Conservation (phyloP, 2,329 filamentous ascomycete species). For the Rosellinia necatrix region DNA sequence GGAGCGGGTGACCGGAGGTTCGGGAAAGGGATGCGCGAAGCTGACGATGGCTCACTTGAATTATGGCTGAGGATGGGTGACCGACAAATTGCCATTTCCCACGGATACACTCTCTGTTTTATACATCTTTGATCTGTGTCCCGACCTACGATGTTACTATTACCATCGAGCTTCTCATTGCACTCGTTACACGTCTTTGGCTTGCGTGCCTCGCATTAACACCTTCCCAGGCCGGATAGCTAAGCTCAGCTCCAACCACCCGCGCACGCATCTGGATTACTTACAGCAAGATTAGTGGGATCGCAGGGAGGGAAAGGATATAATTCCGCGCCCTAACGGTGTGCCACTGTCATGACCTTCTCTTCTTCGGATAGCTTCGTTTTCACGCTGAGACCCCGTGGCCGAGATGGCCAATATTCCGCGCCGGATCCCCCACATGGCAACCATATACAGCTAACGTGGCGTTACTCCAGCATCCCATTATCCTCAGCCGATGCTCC, state of each 20-base stretch:
- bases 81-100: background rate
- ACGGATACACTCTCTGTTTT: background rate
- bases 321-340: background rate
- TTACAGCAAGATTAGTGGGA: background rate
- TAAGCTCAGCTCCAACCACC: background rate
- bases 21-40: too few relatives aligned
- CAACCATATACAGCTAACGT: background rate
- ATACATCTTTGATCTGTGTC: background rate
- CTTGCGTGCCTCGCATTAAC: background rate
- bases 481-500: slow-evolving; percentile 1
- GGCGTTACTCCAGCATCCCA: background rate
- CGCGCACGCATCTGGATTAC: slow-evolving; percentile 10
- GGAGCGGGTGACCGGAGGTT: too few relatives aligned
- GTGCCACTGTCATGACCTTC: slow-evolving; percentile 15
- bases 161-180: background rate
- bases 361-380: slow-evolving; percentile 19
- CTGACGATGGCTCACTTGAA: background rate
- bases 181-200: background rate
- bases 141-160: background rate
- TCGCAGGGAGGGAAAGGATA: background rate
- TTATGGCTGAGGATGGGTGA: background rate
- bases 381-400: background rate
- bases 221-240: slow-evolving; percentile 16
- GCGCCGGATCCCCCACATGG: background rate
- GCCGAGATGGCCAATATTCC: background rate